Percentiles rank a stretch among this genome's conserved stretches.
phyloP scores from a whole-genome alignment of 2,329 filamentous ascomycete species.

The Colletotrichum orchidophilum region DNA sequence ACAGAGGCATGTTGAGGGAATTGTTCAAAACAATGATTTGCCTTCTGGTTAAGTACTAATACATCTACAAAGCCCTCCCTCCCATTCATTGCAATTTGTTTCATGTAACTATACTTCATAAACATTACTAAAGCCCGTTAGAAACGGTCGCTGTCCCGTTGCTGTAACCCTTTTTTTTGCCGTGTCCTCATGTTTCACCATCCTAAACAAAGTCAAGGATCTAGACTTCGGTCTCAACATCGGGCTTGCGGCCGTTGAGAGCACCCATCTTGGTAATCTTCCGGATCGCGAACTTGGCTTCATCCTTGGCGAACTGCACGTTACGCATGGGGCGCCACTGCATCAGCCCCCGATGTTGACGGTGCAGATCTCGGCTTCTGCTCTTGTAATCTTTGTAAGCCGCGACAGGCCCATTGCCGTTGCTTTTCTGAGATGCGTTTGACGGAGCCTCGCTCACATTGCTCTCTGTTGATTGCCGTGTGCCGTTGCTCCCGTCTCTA shows the following conservation, averaged over 20 bases:
- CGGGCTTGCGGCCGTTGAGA: conserved; percentile 83
- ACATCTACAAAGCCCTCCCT: background rate
- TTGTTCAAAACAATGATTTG: conserved; percentile 18
- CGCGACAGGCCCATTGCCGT: conserved; percentile 66
- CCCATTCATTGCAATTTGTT: background rate
- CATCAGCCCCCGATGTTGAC: conserved; percentile 91
- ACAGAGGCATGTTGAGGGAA: background rate
- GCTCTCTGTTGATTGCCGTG: conserved; percentile 51
- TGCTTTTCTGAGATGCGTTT: conserved; percentile 48
- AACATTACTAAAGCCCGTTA: background rate
- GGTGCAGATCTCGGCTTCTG: conserved; percentile 78
- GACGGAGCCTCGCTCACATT: conserved; percentile 39
- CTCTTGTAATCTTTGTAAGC: conserved; percentile 71
- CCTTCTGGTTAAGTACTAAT: conserved; percentile 14
- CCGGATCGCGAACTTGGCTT: conserved; percentile 80
- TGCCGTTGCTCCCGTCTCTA: conserved; percentile 39
- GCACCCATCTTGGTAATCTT: conserved; percentile 81
- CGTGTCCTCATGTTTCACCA: background rate
- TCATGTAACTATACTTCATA: background rate
- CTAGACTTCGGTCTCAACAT: conserved; percentile 81
- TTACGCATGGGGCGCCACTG: conserved; percentile 95
- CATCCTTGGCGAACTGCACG: conserved; percentile 85
- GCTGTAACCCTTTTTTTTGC: background rate
- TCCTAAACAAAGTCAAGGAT: background rate
- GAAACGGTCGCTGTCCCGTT: background rate